phyloP scores from a whole-genome alignment of 2,329 filamentous ascomycete genomes.

The Davidsoniella virescens region DNA sequence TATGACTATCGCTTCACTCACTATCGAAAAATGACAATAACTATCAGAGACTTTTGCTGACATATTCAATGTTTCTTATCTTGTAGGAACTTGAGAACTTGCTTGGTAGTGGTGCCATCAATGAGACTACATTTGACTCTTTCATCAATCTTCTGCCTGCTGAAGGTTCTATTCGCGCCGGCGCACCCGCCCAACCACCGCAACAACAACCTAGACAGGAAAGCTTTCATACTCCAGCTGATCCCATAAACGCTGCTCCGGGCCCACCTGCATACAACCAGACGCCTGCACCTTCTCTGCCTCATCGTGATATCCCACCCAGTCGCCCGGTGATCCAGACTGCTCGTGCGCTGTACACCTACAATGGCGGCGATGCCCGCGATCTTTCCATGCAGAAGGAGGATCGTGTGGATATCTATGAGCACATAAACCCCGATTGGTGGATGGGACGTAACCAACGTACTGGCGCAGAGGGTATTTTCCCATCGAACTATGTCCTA shows the following conservation, averaged over 20 bases:
- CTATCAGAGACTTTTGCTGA: neutral
- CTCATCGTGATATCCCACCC: slow-evolving; percentile 5
- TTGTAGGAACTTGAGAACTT: slow-evolving; percentile 77
- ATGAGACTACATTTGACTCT: slow-evolving; percentile 54
- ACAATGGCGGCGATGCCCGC: slow-evolving; percentile 61
- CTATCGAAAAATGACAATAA: neutral
- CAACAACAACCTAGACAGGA: too few species aligned
- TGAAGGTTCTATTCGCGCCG: slow-evolving; percentile 44
- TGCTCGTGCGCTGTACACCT: slow-evolving; percentile 71
- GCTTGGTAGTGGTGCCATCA: slow-evolving; percentile 66
- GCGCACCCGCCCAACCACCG: slow-evolving; percentile 22
- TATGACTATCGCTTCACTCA: too few species aligned
- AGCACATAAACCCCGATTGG: slow-evolving; percentile 97
- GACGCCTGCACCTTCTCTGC: slow-evolving; percentile 28
- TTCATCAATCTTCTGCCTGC: slow-evolving; percentile 61
- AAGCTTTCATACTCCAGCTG: slow-evolving; percentile 15
- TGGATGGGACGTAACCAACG: slow-evolving; percentile 80
- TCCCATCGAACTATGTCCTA: slow-evolving; percentile 74
- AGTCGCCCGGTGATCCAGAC: slow-evolving; percentile 48
- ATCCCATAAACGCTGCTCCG: slow-evolving; percentile 18
- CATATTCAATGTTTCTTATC: neutral
- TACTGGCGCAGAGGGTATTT: slow-evolving; percentile 77
- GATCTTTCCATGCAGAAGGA: slow-evolving; percentile 69
- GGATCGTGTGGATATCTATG: slow-evolving; percentile 63
- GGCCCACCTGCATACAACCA: slow-evolving; percentile 35